Base-by-base conservation (phyloP, 2,329 filamentous ascomycete species). In the Aquanectria penicillioides region DNA sequence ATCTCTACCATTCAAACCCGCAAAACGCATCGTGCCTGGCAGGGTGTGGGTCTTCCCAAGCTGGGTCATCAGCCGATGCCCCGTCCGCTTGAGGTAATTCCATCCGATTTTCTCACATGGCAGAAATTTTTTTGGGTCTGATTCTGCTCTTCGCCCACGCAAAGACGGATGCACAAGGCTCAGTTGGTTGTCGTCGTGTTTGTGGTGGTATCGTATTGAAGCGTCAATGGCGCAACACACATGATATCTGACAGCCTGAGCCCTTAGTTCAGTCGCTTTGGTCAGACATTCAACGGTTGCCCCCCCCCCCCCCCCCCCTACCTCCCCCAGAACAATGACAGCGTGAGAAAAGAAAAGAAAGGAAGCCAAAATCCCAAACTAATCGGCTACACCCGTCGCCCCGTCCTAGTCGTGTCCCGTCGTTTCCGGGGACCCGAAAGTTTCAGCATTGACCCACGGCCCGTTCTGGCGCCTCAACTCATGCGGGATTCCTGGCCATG, bases 51-150 rank as follows among this genome's bases (percentile, higher is more conserved):
- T 51, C 60, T 51, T 62, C 59, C 60, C 36, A 59, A 62, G 54
- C 52, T 67, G 63, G 66, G 55, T 50, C 53, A 65, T 70, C 58
- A 63, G 59, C 68, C 68, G 68, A 70, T 62, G 63, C 63, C 65
- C 66, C 57, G 15, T 44, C 68, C 61, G 44, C 47, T 60, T 70
- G 68, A 70, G 68, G 68, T 60, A 70, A 70, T 69, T 70, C 61
- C 51, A 47, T 52, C 49, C 59, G 48, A 46, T 61, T 47, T 65
- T 65, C 55, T 66, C 60, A 62, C 62, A 61, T 65, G 54, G 55
- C 53, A 59, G 40, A 44, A 50, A 28, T 31, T 49, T 31, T 61
- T 53, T 59, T 53, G 52, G 29, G 48, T 41, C 22, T 33, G 46
- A 56, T 41, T 37, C 15, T 51, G 13, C 23, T 36, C 26, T 52